Conservation (phyloP, 148 eudicot species). For the Rhododendron kiyosumense region DNA sequence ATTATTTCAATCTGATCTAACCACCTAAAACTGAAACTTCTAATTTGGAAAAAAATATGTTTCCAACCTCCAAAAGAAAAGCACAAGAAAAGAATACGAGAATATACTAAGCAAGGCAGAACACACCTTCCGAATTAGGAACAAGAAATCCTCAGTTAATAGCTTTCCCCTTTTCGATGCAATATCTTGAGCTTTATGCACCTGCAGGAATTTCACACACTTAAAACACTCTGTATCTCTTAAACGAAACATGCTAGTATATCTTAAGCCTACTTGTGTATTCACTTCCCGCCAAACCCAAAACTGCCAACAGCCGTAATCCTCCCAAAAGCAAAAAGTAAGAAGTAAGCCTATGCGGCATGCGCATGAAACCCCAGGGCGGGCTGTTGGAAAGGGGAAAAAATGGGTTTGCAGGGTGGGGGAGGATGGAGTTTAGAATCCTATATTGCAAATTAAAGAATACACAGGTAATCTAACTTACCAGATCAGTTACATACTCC, state of each 20-base stretch:
- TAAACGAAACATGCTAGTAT: background rate
- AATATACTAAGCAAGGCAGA: background rate
- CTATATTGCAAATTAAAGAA: background rate
- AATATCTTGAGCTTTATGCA: constrained; percentile 85
- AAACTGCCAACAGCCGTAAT: background rate
- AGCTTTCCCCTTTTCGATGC: constrained; percentile 89
- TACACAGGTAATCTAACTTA: constrained; percentile 23
- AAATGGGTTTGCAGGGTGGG: background rate
- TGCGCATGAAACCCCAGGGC: too few relatives aligned
- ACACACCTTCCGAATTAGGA: constrained; percentile 80
- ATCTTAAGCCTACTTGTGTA: background rate
- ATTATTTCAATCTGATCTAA: background rate
- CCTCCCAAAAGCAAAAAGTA: background rate
- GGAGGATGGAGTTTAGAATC: background rate
- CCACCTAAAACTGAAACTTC: background rate
- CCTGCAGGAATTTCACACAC: constrained; percentile 36
- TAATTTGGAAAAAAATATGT: background rate
- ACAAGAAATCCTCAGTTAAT: constrained; percentile 85
- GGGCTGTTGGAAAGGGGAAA: background rate
- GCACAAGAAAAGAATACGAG: background rate
- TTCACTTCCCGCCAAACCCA: background rate
- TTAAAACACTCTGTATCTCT: background rate
- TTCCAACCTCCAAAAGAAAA: background rate
- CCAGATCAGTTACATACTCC: constrained; percentile 95
- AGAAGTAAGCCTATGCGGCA: too few relatives aligned